Evolutionary conservation across 305 asterid species (phyloP), one percentile per base, ranked within the genome.

Genomic region (Ilex paraguariensis): DNA sequence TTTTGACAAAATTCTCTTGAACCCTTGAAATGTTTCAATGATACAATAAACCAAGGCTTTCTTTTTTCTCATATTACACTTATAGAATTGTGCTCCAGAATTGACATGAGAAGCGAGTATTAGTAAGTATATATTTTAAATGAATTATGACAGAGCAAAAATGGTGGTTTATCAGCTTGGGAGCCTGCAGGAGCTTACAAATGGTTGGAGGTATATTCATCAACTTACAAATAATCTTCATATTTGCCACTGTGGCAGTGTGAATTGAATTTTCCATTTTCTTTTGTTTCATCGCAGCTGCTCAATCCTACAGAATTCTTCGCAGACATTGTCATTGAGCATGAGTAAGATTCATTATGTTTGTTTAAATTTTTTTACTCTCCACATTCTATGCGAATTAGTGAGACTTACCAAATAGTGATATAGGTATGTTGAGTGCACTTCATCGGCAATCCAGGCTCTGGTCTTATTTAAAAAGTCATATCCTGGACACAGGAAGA

Each of bases 111-210:
- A n/a, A 12, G 11, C 30, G 15, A 13, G 6, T 16, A 2, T 31
- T 16, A 30, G 39, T 56, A 36, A 36, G 42, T 36, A 0, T 36
- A 0, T 33, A 30, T 14, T 63, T 53, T 54, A 39, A 10, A 31
- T 63, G 60, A 63, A 66, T 56, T 4, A 70, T 54, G 63, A 21
- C 91, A 89, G 97, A 92, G 98, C 69, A 81, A 87, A 72, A 89
- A 89, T 58, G 98, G 98, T 7, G 97, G 98, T 8, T 71, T 92
- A 57, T 66, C 95, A 42, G 94, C 88, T 31, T 92, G 98, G 98
- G 98, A 92, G 77, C 97, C 98, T 21, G 93, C 96, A 46, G 93
- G 97, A 70, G 78, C 95, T 60, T 70, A 85, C 2, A 70, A 84
- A 28, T 89, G 96, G 95, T 69, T 92, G 63, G 98, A 90, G 96